Evolutionary conservation across 176 grass and related monocot genomes (phyloP).

Genomic region (Oryza punctata): DNA sequence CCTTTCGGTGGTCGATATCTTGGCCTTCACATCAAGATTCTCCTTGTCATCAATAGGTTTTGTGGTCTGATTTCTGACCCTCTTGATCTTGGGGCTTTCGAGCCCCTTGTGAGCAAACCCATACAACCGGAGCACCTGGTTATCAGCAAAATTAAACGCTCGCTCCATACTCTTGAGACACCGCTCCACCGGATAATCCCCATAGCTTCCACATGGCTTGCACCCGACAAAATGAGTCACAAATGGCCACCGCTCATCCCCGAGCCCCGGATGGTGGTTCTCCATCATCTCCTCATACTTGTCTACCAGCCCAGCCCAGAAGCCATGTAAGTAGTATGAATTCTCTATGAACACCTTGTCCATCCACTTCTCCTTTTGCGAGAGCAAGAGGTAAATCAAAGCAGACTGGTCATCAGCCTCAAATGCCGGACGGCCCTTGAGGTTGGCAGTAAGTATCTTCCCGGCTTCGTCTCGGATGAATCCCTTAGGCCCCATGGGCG

Average conservation of each 20-base stretch:
- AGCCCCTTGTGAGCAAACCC: constrained; percentile 75
- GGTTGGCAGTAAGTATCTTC: constrained; percentile 69
- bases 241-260: constrained; percentile 91
- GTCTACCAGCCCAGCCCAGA: constrained; percentile 86
- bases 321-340: constrained; percentile 93
- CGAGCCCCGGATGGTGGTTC: constrained; percentile 80
- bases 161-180: constrained; percentile 93
- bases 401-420: constrained; percentile 96
- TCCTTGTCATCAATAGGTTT: constrained; percentile 68
- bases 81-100: constrained; percentile 71
- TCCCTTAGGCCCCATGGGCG: constrained; percentile 90
- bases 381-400: constrained; percentile 85
- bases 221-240: constrained; percentile 93
- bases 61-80: constrained; percentile 63
- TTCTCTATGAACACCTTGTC: constrained; percentile 89
- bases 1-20: constrained; percentile 46
- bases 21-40: constrained; percentile 66
- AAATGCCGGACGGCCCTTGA: constrained; percentile 81
- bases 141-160: constrained; percentile 92
- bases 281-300: constrained; percentile 98
- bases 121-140: constrained; percentile 80
- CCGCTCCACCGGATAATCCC: constrained; percentile 82
- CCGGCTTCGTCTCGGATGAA: constrained; percentile 67
- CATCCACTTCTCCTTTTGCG: constrained; percentile 81
- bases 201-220: constrained; percentile 93